These are phyloP conservation scores for Lasiodiplodia theobromae DNA, from an alignment of 2,329 filamentous ascomycete species.

Conservation along the genomic window DNA sequence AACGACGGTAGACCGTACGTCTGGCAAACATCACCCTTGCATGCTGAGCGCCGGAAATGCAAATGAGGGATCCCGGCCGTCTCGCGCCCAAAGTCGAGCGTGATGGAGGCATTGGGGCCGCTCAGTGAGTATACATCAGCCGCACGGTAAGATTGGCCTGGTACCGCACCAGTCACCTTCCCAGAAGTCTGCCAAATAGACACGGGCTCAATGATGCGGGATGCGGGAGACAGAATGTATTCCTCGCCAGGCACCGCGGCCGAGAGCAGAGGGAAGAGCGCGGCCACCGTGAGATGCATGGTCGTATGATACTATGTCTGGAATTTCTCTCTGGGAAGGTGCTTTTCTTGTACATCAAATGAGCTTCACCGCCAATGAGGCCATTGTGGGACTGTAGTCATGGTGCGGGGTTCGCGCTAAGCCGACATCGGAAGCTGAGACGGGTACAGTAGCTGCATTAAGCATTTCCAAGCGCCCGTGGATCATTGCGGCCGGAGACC, in stretches of 20 bases:
- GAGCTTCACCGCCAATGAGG: neutral
- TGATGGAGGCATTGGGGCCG: slow-evolving; percentile 9
- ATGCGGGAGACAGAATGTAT: slow-evolving; percentile 1
- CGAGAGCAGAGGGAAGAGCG: neutral
- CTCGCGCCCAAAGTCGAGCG: slow-evolving; percentile 1
- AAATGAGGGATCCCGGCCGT: slow-evolving; percentile 4
- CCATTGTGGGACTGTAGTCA: neutral
- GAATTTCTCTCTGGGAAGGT: neutral
- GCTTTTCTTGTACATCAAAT: neutral
- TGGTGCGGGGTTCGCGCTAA: slow-evolving; percentile 6
- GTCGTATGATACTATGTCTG: neutral
- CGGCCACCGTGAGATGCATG: neutral
- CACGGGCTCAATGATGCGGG: neutral
- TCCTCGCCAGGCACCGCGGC: slow-evolving; percentile 1
- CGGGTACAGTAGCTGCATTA: neutral
- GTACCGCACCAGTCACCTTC: neutral
- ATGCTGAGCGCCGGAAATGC: neutral
- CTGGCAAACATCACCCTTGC: neutral
- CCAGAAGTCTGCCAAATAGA: neutral
- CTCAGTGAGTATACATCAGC: neutral
- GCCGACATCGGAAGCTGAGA: neutral
- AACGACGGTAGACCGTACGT: neutral
- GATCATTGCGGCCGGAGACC: too few species aligned
- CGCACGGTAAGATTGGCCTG: neutral
- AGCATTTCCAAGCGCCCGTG: too few species aligned